Evolutionary conservation across 441 rosid genomes (phyloP).

Genomic region (Populus hybrid): DNA sequence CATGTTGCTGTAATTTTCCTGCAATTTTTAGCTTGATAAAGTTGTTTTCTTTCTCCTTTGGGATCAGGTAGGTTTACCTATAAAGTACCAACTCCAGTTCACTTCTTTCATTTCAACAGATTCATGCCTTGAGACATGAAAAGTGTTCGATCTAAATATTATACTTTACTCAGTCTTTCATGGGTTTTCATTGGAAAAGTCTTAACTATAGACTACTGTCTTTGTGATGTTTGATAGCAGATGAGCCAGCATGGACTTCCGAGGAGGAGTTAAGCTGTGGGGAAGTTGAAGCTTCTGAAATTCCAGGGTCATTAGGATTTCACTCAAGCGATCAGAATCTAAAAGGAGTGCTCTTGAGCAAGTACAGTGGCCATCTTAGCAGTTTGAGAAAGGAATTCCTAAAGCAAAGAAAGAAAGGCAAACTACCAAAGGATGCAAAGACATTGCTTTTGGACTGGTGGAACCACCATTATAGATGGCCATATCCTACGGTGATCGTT

Average conservation of each 20-base stretch:
- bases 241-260: slow-evolving; percentile 44
- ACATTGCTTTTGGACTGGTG: slow-evolving; percentile 56
- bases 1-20: not conserved
- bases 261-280: slow-evolving; percentile 50
- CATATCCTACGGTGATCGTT: slow-evolving; percentile 61
- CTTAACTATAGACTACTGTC: not conserved
- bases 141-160: not conserved
- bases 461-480: slow-evolving; percentile 59
- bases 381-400: slow-evolving; percentile 53
- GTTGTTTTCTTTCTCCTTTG: not conserved
- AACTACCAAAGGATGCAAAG: slow-evolving; percentile 62
- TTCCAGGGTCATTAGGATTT: slow-evolving; percentile 24
- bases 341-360: slow-evolving; percentile 50
- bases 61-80: not conserved
- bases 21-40: not conserved
- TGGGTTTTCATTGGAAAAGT: not conserved
- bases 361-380: slow-evolving; percentile 54
- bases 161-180: too few species aligned
- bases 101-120: not conserved
- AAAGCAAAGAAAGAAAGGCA: slow-evolving; percentile 62
- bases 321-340: slow-evolving; percentile 23
- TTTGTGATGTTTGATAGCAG: slow-evolving; percentile 17
- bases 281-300: slow-evolving; percentile 37
- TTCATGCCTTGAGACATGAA: not conserved
- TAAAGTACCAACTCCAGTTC: not conserved